Conservation (phyloP, 116 monocot genomes). For the Thalassia testudinum region DNA sequence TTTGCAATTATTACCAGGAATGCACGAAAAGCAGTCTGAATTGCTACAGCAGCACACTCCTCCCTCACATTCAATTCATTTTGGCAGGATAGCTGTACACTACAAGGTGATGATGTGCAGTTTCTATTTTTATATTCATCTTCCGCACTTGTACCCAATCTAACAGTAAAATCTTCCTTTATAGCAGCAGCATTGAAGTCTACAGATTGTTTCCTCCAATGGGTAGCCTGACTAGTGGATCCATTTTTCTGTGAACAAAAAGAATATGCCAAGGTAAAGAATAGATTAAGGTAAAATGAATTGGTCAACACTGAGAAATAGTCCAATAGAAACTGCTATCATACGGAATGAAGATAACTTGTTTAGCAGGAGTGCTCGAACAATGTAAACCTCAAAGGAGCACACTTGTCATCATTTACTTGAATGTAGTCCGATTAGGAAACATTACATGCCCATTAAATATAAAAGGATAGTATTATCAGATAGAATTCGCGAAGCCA, state of each 20-base stretch:
- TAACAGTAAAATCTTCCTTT: conserved; percentile 18
- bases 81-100: conserved; percentile 24
- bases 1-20: conserved; percentile 45
- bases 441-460: too few relatives aligned
- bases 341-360: too few relatives aligned
- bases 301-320: too few relatives aligned
- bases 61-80: conserved; percentile 30
- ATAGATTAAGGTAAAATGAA: neutral
- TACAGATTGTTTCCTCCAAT: conserved; percentile 26
- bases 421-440: too few relatives aligned
- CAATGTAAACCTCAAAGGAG: too few relatives aligned
- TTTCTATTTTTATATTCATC: neutral
- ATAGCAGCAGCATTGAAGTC: conserved; percentile 20
- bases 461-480: too few relatives aligned
- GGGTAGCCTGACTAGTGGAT: conserved; percentile 12
- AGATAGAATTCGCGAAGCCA: too few relatives aligned
- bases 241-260: conserved; percentile 25
- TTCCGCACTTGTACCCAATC: neutral
- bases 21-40: conserved; percentile 84
- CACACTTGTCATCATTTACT: too few relatives aligned
- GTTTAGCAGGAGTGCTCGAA: too few relatives aligned
- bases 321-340: too few relatives aligned
- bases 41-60: conserved; percentile 66
- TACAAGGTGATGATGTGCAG: conserved; percentile 4
- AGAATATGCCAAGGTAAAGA: neutral